Evolutionary conservation across 768 basidiomycete genomes (phyloP), one percentile per base, ranked within the genome.

Genomic region (Psilocybe azurescens): DNA sequence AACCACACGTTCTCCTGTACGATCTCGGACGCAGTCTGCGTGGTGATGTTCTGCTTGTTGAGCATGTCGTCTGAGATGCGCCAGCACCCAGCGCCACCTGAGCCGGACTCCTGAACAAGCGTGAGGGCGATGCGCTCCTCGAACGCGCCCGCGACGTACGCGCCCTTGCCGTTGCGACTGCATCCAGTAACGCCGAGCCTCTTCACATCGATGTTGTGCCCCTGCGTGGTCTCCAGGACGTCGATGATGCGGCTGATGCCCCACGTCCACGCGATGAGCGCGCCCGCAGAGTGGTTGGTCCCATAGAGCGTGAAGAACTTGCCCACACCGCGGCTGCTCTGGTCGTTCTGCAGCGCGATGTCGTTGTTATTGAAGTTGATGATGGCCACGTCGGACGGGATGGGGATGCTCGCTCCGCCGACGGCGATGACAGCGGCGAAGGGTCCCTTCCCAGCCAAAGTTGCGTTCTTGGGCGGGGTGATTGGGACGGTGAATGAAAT

Each of bases 231-330:
- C 72, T 84, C 81, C 48, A 86, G 75, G 9, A 78, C 82, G 68
- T 86, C 85, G 70, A 86, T 84, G 70, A 86, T 80, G 24, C 85
- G 83, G 51, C 78, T 77, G 55, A 85, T 79, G 59, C 80, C 85
- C 85, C 84, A 86, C 0, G 80, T 78, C 84, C 83, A 85, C 1
- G 85, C 84, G 7, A 77, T 81, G 77, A 85, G 79, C 5, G 84
- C 81, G 41, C 74, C 73, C 0, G 84, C 84, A 49, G 77, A 78
- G 46, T 78, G 77, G 59, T 68, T 72, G 14, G 65, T 72, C 8
- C 83, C 84, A 69, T 81, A 85, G 30, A 86, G 76, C 53, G 75
- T 73, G 73, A 81, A 87, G 78, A 87, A 87, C 49, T 80, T 79
- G 29, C 85, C 84, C 24, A 73, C 61, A 5, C 85, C 84, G 6